phyloP scores from a whole-genome alignment of 257 asterid genomes.

The Solanum chilense region DNA sequence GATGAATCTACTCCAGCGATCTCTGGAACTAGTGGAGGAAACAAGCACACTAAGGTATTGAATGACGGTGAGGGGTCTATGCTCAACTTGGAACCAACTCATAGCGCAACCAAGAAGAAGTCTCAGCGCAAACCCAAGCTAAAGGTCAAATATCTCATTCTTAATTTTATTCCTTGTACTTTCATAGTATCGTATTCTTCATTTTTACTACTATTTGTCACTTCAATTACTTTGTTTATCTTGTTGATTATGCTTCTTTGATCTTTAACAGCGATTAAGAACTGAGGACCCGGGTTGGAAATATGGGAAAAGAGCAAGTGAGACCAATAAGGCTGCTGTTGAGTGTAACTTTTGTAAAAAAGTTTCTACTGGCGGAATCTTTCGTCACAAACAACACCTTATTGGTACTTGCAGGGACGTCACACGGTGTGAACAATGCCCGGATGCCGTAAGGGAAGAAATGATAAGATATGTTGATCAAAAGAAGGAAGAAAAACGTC shows the following conservation, averaged over 20 bases:
- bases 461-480: background rate
- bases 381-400: background rate
- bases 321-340: background rate
- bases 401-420: background rate
- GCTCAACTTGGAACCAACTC: conserved; percentile 24
- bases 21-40: conserved; percentile 10
- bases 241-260: background rate
- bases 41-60: background rate
- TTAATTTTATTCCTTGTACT: too few relatives aligned
- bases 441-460: background rate
- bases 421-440: background rate
- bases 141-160: too few relatives aligned
- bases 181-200: too few relatives aligned
- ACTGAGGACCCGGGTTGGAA: background rate
- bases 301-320: background rate
- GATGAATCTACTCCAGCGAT: conserved; percentile 49
- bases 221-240: too few relatives aligned
- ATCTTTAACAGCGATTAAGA: background rate
- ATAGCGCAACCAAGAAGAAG: conserved; percentile 7
- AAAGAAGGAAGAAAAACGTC: background rate
- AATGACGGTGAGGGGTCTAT: conserved; percentile 18
- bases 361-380: background rate
- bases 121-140: too few relatives aligned
- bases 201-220: too few relatives aligned
- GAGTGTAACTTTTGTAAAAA: background rate